phyloP scores from a whole-genome alignment of 768 basidiomycete genomes.

The Suillus discolor region DNA sequence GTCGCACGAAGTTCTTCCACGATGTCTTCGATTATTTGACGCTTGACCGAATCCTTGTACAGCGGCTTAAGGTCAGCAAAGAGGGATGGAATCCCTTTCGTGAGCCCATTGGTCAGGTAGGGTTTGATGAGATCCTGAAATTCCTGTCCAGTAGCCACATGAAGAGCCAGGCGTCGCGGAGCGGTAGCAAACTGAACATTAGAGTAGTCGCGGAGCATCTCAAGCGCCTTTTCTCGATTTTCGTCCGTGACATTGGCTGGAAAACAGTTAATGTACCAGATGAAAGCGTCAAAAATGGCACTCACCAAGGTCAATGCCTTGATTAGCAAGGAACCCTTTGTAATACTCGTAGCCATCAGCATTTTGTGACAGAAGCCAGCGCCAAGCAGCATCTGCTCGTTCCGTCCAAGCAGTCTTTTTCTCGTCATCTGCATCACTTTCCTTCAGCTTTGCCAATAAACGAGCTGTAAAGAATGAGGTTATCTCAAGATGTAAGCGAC shows the following conservation, averaged over 20 bases:
- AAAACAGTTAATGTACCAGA: constrained; percentile 12
- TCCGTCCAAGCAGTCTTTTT: constrained; percentile 43
- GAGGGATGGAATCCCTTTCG: constrained; percentile 88
- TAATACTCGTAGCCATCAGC: constrained; percentile 85
- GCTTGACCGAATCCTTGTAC: constrained; percentile 68
- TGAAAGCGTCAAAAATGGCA: not conserved
- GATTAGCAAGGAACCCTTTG: constrained; percentile 64
- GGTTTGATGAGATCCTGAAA: constrained; percentile 66
- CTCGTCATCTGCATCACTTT: constrained; percentile 12
- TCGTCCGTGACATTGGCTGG: constrained; percentile 50
- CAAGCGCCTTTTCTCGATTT: constrained; percentile 53
- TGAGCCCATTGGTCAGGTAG: constrained; percentile 72
- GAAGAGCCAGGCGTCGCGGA: constrained; percentile 74
- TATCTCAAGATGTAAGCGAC: not conserved
- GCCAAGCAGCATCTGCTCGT: constrained; percentile 83
- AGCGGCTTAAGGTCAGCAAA: constrained; percentile 91
- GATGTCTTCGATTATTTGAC: constrained; percentile 66
- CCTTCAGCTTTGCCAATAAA: constrained; percentile 61
- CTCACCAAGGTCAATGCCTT: constrained; percentile 66
- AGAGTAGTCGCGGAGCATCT: constrained; percentile 61
- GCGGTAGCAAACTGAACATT: constrained; percentile 68
- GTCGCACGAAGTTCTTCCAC: constrained; percentile 51
- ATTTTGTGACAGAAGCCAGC: constrained; percentile 80
- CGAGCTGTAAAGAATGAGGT: constrained; percentile 55
- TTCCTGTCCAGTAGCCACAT: constrained; percentile 65